These are phyloP conservation scores for Mallotus nudiflorus DNA, from an alignment of 345 rosid genomes.

Conservation along the genomic window DNA sequence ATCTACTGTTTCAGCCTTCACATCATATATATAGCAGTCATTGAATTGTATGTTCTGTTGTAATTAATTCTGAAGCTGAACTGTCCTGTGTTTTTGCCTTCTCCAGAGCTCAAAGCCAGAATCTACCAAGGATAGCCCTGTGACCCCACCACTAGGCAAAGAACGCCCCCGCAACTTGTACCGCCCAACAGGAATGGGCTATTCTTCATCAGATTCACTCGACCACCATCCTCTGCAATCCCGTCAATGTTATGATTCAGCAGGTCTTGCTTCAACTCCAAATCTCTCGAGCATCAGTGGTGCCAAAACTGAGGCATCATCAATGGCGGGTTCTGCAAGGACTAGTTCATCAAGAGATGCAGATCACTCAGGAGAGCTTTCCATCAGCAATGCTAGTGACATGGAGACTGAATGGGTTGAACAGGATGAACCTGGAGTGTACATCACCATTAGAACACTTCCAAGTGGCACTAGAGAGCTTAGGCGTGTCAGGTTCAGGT, in stretches of 20 bases:
- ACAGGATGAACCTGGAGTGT: conserved; percentile 94
- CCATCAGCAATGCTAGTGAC: conserved; percentile 91
- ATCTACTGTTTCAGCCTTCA: neutral
- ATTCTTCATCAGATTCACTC: conserved; percentile 67
- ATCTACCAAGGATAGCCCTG: conserved; percentile 66
- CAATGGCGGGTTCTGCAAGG: conserved; percentile 67
- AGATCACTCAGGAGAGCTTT: conserved; percentile 73
- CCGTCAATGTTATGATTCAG: conserved; percentile 39
- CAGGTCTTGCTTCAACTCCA: conserved; percentile 65
- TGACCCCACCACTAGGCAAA: conserved; percentile 74
- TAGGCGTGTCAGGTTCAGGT: conserved; percentile 97
- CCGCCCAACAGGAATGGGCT: conserved; percentile 47
- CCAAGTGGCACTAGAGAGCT: conserved; percentile 86
- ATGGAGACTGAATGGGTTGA: conserved; percentile 92
- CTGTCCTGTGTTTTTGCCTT: neutral
- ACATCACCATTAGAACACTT: conserved; percentile 76
- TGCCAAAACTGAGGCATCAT: conserved; percentile 73
- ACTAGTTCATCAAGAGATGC: conserved; percentile 76
- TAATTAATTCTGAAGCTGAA: neutral
- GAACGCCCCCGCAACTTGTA: conserved; percentile 53
- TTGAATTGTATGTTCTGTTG: neutral
- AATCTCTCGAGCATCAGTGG: conserved; percentile 70
- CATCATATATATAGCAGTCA: neutral
- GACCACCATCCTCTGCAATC: conserved; percentile 55
- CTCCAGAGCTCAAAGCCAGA: conserved; percentile 55